Evolutionary conservation across 352 stramenopile species (phyloP).

Genomic region (Globisporangium nagaii): DNA sequence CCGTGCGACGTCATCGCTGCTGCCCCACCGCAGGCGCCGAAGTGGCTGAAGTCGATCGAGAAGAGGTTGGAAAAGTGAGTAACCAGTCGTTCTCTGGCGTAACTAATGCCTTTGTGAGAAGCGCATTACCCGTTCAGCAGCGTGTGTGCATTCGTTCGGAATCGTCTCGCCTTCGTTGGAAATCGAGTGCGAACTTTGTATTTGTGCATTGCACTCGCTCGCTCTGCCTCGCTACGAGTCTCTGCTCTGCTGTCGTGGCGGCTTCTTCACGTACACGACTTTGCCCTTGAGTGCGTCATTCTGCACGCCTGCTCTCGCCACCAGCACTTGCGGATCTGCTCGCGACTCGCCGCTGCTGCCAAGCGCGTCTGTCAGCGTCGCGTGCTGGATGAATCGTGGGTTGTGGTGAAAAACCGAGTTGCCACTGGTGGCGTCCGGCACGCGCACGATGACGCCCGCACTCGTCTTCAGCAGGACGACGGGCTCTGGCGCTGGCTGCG

Average conservation of each 20-base stretch:
- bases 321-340: slow-evolving; percentile 14
- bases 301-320: slow-evolving; percentile 27
- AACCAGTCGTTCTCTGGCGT: not conserved
- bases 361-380: slow-evolving; percentile 3
- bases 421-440: slow-evolving; percentile 17
- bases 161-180: too few relatives aligned
- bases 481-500: slow-evolving; percentile 24
- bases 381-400: slow-evolving; percentile 16
- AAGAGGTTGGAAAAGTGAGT: slow-evolving; percentile 2
- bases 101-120: not conserved
- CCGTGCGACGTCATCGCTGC: not conserved
- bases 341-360: slow-evolving; percentile 1
- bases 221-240: not conserved
- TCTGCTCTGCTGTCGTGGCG: slow-evolving; percentile 9
- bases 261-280: slow-evolving; percentile 59
- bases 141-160: not conserved
- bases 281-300: slow-evolving; percentile 49
- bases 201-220: too few relatives aligned
- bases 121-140: not conserved
- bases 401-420: slow-evolving; percentile 43
- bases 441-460: slow-evolving; percentile 45
- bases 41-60: not conserved
- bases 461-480: slow-evolving; percentile 36
- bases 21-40: too few relatives aligned
- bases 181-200: too few relatives aligned